Conservation (phyloP, 2,329 filamentous ascomycete genomes). For the Penicillium sp. region DNA sequence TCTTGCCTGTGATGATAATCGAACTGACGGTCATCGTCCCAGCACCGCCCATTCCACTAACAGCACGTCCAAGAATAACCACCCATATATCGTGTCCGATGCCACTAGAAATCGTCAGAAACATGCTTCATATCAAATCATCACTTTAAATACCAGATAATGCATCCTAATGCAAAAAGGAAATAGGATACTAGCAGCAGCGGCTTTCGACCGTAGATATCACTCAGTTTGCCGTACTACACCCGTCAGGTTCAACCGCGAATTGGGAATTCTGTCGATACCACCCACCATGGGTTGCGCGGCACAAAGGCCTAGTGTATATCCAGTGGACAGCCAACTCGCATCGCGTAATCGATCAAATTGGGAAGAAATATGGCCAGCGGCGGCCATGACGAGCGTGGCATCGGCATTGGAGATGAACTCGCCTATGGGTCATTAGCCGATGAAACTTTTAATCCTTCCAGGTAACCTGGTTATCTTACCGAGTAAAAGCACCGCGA, state of each 20-base stretch:
- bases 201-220: constrained; percentile 54
- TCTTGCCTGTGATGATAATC: constrained; percentile 43
- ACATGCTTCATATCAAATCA: not conserved
- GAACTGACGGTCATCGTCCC: constrained; percentile 45
- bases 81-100: constrained; percentile 34
- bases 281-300: constrained; percentile 50
- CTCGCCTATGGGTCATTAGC: constrained; percentile 43
- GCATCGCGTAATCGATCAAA: constrained; percentile 55
- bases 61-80: constrained; percentile 41
- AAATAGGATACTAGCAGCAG: constrained; percentile 49
- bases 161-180: constrained; percentile 48
- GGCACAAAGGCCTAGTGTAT: constrained; percentile 49
- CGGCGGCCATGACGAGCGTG: constrained; percentile 63
- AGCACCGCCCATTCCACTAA: constrained; percentile 45
- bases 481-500: constrained; percentile 31
- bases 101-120: constrained; percentile 26
- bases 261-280: not conserved
- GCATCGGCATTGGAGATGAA: constrained; percentile 63
- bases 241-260: constrained; percentile 7
- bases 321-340: constrained; percentile 55
- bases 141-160: constrained; percentile 30
- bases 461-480: not conserved
- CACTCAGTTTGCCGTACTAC: constrained; percentile 54
- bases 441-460: not conserved
- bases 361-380: constrained; percentile 58